Base-by-base conservation (phyloP, 148 eudicot genomes). In the Nepenthes mirabilis region DNA sequence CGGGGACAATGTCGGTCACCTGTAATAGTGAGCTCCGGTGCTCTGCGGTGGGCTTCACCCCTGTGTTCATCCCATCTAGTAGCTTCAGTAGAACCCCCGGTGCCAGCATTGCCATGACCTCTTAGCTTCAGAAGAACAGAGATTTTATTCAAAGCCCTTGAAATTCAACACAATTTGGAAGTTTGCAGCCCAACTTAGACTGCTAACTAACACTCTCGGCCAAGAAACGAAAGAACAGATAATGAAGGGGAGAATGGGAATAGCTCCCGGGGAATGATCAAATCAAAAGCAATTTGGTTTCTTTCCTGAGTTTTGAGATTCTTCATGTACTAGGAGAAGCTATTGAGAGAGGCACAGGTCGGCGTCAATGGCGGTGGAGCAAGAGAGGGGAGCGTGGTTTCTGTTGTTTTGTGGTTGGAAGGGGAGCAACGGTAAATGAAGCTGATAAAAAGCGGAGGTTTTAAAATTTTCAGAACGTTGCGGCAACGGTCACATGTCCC, bases 1-100 rank as follows among this genome's bases (percentile, higher is more conserved):
- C 90, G 0, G 98, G 98, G 36, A 91, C 94, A 2, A 91, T 91
- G 57, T 88, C 96, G 6, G 90, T 88, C 10, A 90, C 88, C 66
- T 91, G 98, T 9, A 91, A 57, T 1, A 91, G 75, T 1, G 96
- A 78, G 64, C 84, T 83, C 23, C 98, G 70, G 61, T 91, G 81
- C 65, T 91, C 86, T 23, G 77, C 70, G 0, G 90, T 85, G 10
- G 94, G 94, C 55, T 91, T 88, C 5, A 74, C 60, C 14, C 94
- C 94, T 14, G 75, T 68, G 33, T 77, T 83, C 88, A 91, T 83
- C 14, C 80, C 90, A 34, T 85, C 52, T 1, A 91, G 72, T 0
- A 91, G 82, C 73, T 91, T 91, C 35, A 85, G 55, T 5, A 91
- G 68, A 56, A 88, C 82, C 51, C 96, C 98, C 0, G 96, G 90